Percentiles rank a stretch among this genome's conserved stretches.
These are phyloP conservation scores for Globomyces sp. DNA, from an alignment of 371 early-diverging fungal species.

Conservation along the genomic window DNA sequence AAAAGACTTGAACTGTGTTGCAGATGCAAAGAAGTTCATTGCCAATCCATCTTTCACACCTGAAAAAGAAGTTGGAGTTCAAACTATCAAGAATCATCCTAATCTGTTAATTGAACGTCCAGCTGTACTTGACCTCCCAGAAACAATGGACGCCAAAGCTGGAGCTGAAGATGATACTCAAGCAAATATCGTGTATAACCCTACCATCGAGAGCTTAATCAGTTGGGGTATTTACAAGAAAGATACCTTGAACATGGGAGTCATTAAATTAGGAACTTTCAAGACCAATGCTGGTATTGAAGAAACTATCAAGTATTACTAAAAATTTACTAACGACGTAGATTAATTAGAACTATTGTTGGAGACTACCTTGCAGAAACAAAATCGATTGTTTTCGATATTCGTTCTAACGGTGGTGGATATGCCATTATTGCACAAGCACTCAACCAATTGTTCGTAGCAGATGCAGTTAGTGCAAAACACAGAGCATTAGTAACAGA, in stretches of 20 bases:
- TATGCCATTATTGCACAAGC: background rate
- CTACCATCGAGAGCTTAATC: slow-evolving; percentile 14
- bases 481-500: background rate
- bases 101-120: background rate
- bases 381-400: slow-evolving; percentile 25
- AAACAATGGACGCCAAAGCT: background rate
- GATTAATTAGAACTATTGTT: background rate
- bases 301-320: too few relatives aligned
- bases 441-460: background rate
- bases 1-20: background rate
- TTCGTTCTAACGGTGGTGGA: slow-evolving; percentile 31
- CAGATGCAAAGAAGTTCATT: background rate
- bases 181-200: background rate
- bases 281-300: background rate
- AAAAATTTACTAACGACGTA: background rate
- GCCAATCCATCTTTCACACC: slow-evolving; percentile 2
- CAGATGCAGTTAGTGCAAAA: background rate
- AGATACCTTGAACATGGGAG: slow-evolving; percentile 22
- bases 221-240: slow-evolving; percentile 21
- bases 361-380: slow-evolving; percentile 21
- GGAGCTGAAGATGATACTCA: background rate
- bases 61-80: background rate
- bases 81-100: background rate
- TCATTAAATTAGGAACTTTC: slow-evolving; percentile 10
- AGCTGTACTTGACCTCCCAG: background rate